These are phyloP conservation scores for Salix brachista DNA, from an alignment of 345 rosid genomes.

Conservation along the genomic window DNA sequence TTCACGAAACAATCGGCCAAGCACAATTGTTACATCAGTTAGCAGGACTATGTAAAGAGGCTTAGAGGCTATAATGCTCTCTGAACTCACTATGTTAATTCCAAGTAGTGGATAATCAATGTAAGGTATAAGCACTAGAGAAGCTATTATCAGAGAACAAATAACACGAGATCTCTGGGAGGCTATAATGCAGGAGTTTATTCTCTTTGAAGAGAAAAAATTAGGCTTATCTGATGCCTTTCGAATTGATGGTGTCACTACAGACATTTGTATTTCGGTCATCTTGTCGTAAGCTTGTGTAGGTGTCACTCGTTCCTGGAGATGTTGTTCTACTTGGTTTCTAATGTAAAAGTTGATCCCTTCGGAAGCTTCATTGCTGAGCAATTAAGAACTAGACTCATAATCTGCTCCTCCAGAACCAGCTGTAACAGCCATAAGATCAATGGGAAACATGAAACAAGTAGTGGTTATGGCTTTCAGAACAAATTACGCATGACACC, in stretches of 20 bases:
- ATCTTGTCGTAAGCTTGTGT: background rate
- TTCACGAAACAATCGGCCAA: conserved; percentile 35
- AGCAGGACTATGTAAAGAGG: conserved; percentile 63
- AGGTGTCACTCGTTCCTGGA: background rate
- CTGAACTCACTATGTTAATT: conserved; percentile 29
- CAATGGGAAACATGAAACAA: background rate
- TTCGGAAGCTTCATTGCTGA: background rate
- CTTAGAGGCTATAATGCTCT: conserved; percentile 41
- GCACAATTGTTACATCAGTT: conserved; percentile 49
- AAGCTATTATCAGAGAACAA: conserved; percentile 55
- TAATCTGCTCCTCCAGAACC: background rate
- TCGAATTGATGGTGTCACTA: background rate
- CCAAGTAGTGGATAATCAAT: conserved; percentile 38
- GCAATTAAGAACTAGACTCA: background rate
- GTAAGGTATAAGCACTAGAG: conserved; percentile 46
- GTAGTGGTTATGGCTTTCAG: too few species aligned
- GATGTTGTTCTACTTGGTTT: background rate
- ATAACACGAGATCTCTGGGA: conserved; percentile 50
- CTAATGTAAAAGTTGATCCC: background rate
- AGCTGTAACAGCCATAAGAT: background rate
- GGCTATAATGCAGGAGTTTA: conserved; percentile 49
- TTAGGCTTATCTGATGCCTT: background rate
- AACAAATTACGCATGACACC: too few species aligned
- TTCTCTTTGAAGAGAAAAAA: conserved; percentile 48
- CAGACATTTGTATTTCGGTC: background rate